Conservation (phyloP, 352 stramenopile species). For the Achlya hypogyna region DNA sequence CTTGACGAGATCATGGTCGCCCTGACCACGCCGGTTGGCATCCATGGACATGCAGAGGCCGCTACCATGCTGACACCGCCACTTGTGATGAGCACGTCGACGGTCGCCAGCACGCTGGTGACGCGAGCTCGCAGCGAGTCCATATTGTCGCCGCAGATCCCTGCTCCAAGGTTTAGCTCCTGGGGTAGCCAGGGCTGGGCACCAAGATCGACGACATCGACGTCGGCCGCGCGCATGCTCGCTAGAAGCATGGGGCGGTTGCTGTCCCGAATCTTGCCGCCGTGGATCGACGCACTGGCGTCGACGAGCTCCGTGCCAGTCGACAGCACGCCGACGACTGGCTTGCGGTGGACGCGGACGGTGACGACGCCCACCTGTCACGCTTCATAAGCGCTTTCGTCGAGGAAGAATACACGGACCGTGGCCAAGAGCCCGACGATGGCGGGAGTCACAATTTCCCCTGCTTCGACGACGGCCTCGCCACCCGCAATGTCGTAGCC, state of each 20-base stretch:
- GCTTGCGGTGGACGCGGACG: slow-evolving; percentile 58
- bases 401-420: slow-evolving; percentile 25
- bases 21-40: too few species aligned
- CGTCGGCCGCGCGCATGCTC: slow-evolving; percentile 38
- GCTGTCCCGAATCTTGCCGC: slow-evolving; percentile 89
- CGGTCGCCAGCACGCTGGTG: slow-evolving; percentile 29
- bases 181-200: not conserved
- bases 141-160: slow-evolving; percentile 66
- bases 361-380: slow-evolving; percentile 53
- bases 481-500: slow-evolving; percentile 86
- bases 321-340: slow-evolving; percentile 89
- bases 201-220: slow-evolving; percentile 43
- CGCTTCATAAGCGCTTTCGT: not conserved
- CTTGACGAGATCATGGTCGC: slow-evolving; percentile 92
- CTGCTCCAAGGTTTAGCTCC: slow-evolving; percentile 6
- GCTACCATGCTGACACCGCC: slow-evolving; percentile 90
- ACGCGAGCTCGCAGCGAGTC: slow-evolving; percentile 43
- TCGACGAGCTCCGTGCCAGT: slow-evolving; percentile 92
- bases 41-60: not conserved
- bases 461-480: slow-evolving; percentile 65
- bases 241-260: slow-evolving; percentile 91
- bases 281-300: slow-evolving; percentile 31
- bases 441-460: slow-evolving; percentile 68
- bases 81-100: slow-evolving; percentile 93
- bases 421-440: slow-evolving; percentile 90